Evolutionary conservation across 495 filamentous ascomycete species (phyloP).

Genomic region (Stereocaulon alpinum): DNA sequence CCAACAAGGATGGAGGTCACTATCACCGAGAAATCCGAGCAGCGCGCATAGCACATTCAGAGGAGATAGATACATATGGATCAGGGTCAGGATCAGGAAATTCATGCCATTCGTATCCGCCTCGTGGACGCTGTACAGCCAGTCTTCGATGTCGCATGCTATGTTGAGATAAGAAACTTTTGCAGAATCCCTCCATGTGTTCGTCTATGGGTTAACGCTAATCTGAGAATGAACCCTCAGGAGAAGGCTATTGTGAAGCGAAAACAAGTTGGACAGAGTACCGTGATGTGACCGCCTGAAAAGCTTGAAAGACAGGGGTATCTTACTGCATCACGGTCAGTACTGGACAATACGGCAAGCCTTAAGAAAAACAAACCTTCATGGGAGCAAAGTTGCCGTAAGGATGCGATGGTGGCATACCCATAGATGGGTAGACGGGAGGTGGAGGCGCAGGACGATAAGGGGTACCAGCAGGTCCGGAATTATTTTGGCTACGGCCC

Average conservation of each 20-base stretch:
- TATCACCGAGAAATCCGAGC: background rate
- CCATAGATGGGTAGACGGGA: constrained; percentile 76
- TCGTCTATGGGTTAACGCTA: constrained; percentile 23
- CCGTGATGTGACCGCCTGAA: constrained; percentile 15
- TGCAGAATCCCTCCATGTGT: constrained; percentile 18
- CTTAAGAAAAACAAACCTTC: constrained; percentile 46
- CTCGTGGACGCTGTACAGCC: constrained; percentile 14
- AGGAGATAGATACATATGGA: constrained; percentile 20
- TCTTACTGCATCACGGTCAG: constrained; percentile 20
- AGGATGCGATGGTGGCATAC: constrained; percentile 64
- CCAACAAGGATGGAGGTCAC: constrained; percentile 4
- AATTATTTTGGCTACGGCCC: constrained; percentile 99
- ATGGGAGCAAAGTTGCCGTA: constrained; percentile 64
- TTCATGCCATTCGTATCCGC: constrained; percentile 18
- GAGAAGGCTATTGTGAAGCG: constrained; percentile 20
- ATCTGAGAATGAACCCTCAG: constrained; percentile 32
- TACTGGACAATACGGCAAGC: background rate
- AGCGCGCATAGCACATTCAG: constrained; percentile 15
- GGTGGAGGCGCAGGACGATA: constrained; percentile 94
- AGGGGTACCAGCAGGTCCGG: constrained; percentile 89
- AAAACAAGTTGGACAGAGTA: constrained; percentile 18
- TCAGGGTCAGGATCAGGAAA: background rate
- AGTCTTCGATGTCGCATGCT: constrained; percentile 14
- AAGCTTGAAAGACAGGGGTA: constrained; percentile 20
- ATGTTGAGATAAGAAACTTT: constrained; percentile 20